phyloP scores from a whole-genome alignment of 345 rosid species.

The Bretschneidera sinensis region DNA sequence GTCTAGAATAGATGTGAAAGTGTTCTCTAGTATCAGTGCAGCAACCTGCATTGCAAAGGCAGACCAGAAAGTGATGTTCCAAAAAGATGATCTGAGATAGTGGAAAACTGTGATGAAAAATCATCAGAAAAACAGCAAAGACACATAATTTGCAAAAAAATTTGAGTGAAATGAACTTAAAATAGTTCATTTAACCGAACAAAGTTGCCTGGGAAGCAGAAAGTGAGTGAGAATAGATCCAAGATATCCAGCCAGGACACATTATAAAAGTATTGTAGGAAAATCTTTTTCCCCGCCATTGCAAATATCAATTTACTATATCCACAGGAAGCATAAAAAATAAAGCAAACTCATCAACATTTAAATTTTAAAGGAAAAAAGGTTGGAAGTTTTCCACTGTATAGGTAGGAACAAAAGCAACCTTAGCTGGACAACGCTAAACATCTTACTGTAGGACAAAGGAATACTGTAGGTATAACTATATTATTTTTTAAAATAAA shows the following conservation, averaged over 20 bases:
- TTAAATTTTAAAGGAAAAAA: too few species aligned
- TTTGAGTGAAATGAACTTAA: background rate
- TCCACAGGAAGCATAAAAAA: background rate
- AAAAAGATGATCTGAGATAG: background rate
- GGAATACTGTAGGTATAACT: too few species aligned
- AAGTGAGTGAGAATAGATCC: too few species aligned
- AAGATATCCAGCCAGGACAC: too few species aligned
- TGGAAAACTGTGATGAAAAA: background rate
- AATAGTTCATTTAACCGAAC: background rate
- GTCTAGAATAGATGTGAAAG: constrained; percentile 96
- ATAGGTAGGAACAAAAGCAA: background rate
- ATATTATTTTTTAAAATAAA: too few species aligned
- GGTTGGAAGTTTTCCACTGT: too few species aligned
- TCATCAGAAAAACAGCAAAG: background rate
- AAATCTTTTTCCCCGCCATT: background rate
- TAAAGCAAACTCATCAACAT: background rate
- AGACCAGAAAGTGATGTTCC: constrained; percentile 5
- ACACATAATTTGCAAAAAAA: too few species aligned
- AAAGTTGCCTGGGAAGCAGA: background rate
- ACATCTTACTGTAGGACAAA: background rate
- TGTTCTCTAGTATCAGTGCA: constrained; percentile 85
- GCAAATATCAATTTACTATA: background rate
- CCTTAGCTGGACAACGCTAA: background rate
- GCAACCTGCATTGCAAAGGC: constrained; percentile 46
- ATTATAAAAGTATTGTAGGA: background rate